Conservation (phyloP, 176 grass and related monocot species). For the Carex pumila region DNA sequence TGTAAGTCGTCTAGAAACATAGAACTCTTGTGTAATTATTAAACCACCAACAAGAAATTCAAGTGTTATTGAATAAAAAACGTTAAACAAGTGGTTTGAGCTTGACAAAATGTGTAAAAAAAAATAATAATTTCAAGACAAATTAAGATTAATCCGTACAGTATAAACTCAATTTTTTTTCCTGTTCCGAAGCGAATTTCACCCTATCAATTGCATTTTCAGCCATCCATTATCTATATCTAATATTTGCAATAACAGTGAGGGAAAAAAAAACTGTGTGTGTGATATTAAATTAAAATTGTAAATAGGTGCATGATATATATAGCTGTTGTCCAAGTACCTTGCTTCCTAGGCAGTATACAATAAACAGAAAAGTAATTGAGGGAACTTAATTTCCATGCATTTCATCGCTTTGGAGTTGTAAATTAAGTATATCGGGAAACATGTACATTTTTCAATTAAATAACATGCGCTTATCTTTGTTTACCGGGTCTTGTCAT, state of each 20-base stretch:
- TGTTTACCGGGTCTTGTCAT: neutral
- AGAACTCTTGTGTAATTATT: no score
- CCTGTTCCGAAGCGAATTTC: neutral
- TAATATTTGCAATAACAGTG: neutral
- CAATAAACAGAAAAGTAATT: neutral
- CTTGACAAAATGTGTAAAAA: no score
- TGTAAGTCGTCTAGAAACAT: no score
- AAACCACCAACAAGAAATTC: no score
- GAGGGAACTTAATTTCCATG: neutral
- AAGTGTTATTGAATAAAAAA: no score
- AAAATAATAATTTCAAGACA: no score
- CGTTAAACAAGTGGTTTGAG: no score
- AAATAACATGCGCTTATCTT: neutral
- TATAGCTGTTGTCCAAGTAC: neutral
- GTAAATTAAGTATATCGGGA: neutral
- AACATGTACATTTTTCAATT: neutral
- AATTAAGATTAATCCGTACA: no score
- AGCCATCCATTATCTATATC: neutral
- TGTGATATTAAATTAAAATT: neutral
- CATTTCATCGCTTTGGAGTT: neutral
- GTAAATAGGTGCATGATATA: neutral
- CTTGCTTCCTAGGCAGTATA: neutral
- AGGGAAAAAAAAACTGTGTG: neutral
- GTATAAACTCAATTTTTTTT: no score
- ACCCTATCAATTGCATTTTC: neutral